These are phyloP conservation scores for Penicillium sp. DNA, from an alignment of 2,329 filamentous ascomycete species.

Conservation along the genomic window DNA sequence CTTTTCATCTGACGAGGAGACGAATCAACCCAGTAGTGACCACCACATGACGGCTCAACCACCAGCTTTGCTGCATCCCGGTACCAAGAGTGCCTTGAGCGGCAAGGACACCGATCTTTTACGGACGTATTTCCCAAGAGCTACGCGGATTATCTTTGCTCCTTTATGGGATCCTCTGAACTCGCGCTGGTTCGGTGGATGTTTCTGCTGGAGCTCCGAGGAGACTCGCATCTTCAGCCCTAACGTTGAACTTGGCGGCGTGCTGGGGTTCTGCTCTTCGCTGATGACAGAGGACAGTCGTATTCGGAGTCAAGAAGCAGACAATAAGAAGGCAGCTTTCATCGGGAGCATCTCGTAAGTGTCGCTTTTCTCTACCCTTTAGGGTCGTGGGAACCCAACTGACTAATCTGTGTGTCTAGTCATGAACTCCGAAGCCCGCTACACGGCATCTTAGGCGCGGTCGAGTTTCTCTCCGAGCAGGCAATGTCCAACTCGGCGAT, in stretches of 20 bases:
- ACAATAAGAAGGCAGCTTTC: slow-evolving; percentile 55
- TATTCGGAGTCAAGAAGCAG: slow-evolving; percentile 25
- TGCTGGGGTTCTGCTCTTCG: slow-evolving; percentile 49
- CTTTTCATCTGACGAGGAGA: slow-evolving; percentile 23
- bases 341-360: slow-evolving; percentile 50
- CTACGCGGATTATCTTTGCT: not conserved
- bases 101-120: not conserved
- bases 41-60: not conserved
- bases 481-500: slow-evolving; percentile 41
- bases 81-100: not conserved
- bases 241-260: slow-evolving; percentile 47
- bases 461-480: slow-evolving; percentile 55
- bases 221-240: slow-evolving; percentile 35
- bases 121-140: not conserved
- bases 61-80: not conserved
- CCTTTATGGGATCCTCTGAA: slow-evolving; percentile 50
- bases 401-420: not conserved
- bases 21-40: slow-evolving; percentile 41
- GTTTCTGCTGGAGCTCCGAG: slow-evolving; percentile 40
- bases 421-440: not conserved
- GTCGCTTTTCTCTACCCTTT: slow-evolving; percentile 15
- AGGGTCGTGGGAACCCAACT: too few species aligned
- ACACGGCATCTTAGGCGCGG: slow-evolving; percentile 43
- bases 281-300: slow-evolving; percentile 43
- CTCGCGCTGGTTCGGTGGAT: slow-evolving; percentile 45